These are phyloP conservation scores for Allium fistulosum DNA, from an alignment of 106 monocot species.

Conservation along the genomic window DNA sequence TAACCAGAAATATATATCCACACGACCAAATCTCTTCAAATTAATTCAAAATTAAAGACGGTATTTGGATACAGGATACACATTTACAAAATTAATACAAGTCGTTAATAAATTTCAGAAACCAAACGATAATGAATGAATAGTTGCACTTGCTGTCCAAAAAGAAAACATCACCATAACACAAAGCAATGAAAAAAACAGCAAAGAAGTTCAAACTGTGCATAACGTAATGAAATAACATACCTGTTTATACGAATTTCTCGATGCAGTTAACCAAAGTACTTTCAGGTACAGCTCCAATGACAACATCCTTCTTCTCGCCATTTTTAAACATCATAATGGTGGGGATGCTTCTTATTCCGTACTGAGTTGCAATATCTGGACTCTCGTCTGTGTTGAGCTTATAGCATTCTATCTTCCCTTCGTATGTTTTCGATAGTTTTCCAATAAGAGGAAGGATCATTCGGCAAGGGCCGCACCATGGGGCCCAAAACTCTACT, in stretches of 20 bases:
- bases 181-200: too few species aligned
- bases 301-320: constrained; percentile 49
- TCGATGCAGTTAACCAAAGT: constrained; percentile 26
- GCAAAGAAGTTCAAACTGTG: not conserved
- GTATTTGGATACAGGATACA: too few species aligned
- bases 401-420: constrained; percentile 39
- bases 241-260: constrained; percentile 24
- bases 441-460: constrained; percentile 32
- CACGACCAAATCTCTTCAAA: too few species aligned
- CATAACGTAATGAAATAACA: not conserved
- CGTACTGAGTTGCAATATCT: constrained; percentile 38
- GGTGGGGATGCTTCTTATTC: constrained; percentile 62
- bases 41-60: too few species aligned
- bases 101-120: too few species aligned
- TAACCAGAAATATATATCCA: too few species aligned
- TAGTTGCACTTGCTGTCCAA: too few species aligned
- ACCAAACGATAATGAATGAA: too few species aligned
- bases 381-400: constrained; percentile 55
- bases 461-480: constrained; percentile 64
- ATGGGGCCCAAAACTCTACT: constrained; percentile 71
- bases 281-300: constrained; percentile 46
- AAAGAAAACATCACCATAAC: too few species aligned
- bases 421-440: constrained; percentile 41
- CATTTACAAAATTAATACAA: too few species aligned
- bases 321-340: constrained; percentile 52